phyloP scores from a whole-genome alignment of 257 asterid species.

The Lavandula angustifolia region DNA sequence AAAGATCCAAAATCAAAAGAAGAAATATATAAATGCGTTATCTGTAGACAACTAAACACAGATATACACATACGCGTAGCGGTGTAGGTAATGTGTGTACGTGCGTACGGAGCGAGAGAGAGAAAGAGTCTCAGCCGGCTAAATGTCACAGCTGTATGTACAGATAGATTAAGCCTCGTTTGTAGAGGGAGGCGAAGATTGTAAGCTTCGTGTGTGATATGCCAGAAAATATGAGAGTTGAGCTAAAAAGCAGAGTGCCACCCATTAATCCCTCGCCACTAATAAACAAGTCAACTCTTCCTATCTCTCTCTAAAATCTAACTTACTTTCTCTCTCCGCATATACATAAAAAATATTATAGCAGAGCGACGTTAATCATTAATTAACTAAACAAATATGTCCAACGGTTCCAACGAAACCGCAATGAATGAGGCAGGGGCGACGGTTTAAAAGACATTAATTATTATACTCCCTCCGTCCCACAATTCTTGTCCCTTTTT shows the following conservation, averaged over 20 bases:
- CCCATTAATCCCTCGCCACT: constrained; percentile 22
- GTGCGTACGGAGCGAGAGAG: neutral
- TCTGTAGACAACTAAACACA: constrained; percentile 2
- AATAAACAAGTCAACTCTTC: constrained; percentile 40
- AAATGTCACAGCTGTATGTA: constrained; percentile 30
- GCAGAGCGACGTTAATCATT: constrained; percentile 1
- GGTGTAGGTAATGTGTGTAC: constrained; percentile 3
- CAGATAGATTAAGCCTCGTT: constrained; percentile 20
- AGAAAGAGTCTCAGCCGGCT: constrained; percentile 27
- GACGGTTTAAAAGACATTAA: constrained; percentile 30
- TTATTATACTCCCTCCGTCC: too few relatives aligned
- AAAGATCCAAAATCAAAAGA: constrained; percentile 13
- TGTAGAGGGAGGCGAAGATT: constrained; percentile 30
- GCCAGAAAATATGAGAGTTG: constrained; percentile 10
- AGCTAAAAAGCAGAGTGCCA: neutral
- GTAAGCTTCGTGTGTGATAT: constrained; percentile 8
- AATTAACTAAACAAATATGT: constrained; percentile 1
- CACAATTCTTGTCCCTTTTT: too few relatives aligned
- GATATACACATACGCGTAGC: constrained; percentile 4
- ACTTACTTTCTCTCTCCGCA: constrained; percentile 26
- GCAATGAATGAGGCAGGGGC: constrained; percentile 34
- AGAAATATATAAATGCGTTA: constrained; percentile 1
- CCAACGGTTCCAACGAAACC: neutral
- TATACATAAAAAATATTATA: constrained; percentile 16
- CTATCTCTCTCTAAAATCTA: constrained; percentile 11